Base-by-base conservation (phyloP, 177 flowering plant species). In the Telopea speciosissima region DNA sequence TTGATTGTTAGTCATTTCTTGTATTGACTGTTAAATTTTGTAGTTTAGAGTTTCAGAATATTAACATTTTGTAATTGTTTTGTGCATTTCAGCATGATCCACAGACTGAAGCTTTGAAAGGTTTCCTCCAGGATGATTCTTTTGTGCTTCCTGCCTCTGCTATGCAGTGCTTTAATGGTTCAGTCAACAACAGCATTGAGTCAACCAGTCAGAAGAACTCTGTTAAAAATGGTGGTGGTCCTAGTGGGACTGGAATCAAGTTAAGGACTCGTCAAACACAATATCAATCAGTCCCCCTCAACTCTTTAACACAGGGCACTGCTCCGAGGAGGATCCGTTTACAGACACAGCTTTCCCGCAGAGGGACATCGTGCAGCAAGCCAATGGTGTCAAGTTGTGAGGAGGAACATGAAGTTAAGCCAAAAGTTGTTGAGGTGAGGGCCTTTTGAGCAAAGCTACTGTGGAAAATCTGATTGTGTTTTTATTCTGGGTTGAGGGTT, bases 281-380 rank as follows among this genome's bases (percentile, higher is more conserved):
- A 36, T 68, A 26, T 69, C 72, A 63, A n/a, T 70, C 68, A 26
- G 13, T 19, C 24, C 24, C 68, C 10, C 40, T 45, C 14, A 61
- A 59, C 65, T 21, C 6, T 24, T 63, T 16, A 9, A 10, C 14
- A 4, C 94, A 88, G 62, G 94, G 95, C 61, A 68, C 66, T 68
- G 90, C 88, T 9, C 73, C 77, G 9, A 80, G 86, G 78, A 83
- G 92, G 81, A 49, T 88, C 19, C 83, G 83, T 1, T 67, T 84
- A 44, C 86, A 84, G 72, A 44, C 3, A 42, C 72, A 72, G 49
- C 64, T 76, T 31, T 65, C 78, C 42, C 75, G 72, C 12, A 61
- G 73, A 12, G 65, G 67, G 24, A 31, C 28, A 26, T 0, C 11
- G 16, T 77, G 78, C 54, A 24, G 74, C 67, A 59, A 40, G 26